phyloP scores from a whole-genome alignment of 495 filamentous ascomycete species.

The Penicillium longicatenatum region DNA sequence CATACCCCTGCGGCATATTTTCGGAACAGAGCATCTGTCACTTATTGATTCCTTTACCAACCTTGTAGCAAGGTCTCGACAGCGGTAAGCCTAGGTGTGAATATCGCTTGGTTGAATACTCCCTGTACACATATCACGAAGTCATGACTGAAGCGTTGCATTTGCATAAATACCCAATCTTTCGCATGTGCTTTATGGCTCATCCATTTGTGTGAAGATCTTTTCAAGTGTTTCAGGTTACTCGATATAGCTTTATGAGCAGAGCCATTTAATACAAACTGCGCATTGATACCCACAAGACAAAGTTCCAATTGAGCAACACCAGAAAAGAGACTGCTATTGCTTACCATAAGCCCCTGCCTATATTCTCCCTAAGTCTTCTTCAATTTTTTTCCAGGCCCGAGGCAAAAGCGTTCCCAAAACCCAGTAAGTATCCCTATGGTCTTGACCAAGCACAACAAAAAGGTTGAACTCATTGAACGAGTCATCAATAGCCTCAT shows the following conservation, averaged over 20 bases:
- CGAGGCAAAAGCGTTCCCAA: slow-evolving; percentile 16
- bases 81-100: not conserved
- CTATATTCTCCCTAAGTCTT: not conserved
- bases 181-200: not conserved
- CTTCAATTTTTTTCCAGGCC: slow-evolving; percentile 20
- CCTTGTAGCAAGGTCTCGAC: not conserved
- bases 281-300: too few species aligned
- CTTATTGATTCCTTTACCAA: not conserved
- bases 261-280: not conserved
- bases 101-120: not conserved
- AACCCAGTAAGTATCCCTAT: slow-evolving; percentile 20
- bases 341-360: not conserved
- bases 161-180: slow-evolving; percentile 5
- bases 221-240: not conserved
- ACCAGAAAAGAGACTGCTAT: not conserved
- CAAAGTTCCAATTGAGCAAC: too few species aligned
- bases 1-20: not conserved
- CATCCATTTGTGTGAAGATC: not conserved
- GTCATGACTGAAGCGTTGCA: not conserved
- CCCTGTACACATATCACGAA: slow-evolving; percentile 4
- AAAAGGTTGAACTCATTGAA: slow-evolving; percentile 18
- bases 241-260: not conserved
- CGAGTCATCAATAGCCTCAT: slow-evolving; percentile 12
- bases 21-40: not conserved
- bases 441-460: slow-evolving; percentile 20